These are phyloP conservation scores for Elsinoe arachidis DNA, from an alignment of 2,329 filamentous ascomycete species.

Conservation along the genomic window DNA sequence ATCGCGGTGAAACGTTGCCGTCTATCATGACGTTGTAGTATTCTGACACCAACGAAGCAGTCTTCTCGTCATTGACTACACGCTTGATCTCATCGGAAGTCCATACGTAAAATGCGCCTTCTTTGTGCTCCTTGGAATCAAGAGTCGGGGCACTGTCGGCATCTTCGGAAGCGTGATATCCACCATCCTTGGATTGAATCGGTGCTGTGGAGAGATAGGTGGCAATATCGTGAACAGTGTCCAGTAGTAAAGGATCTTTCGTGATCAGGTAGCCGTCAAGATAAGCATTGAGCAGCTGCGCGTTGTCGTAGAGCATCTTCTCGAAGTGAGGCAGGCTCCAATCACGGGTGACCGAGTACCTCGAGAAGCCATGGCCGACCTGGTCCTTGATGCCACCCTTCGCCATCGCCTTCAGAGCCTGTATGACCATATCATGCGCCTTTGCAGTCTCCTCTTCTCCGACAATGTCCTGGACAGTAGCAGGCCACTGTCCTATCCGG, in stretches of 20 bases:
- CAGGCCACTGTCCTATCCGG: constrained; percentile 61
- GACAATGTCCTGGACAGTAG: constrained; percentile 74
- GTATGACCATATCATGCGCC: constrained; percentile 69
- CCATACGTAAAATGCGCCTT: constrained; percentile 94
- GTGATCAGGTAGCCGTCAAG: constrained; percentile 73
- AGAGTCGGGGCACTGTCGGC: constrained; percentile 71
- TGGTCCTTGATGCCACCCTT: constrained; percentile 65
- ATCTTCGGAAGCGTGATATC: constrained; percentile 81
- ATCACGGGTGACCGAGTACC: constrained; percentile 83
- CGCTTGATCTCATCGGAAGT: constrained; percentile 72
- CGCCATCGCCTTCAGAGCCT: constrained; percentile 71
- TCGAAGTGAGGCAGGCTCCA: constrained; percentile 96
- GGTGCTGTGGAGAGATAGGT: constrained; percentile 73
- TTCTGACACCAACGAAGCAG: constrained; percentile 64
- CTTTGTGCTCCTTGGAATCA: constrained; percentile 72
- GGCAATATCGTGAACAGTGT: constrained; percentile 70
- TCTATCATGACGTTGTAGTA: constrained; percentile 79
- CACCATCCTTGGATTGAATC: constrained; percentile 59
- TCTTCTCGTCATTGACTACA: constrained; percentile 58
- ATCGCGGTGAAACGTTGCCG: constrained; percentile 73
- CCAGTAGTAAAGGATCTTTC: constrained; percentile 61
- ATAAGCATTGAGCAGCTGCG: constrained; percentile 73
- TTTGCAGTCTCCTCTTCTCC: constrained; percentile 66
- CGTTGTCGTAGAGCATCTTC: constrained; percentile 92
- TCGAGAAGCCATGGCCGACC: constrained; percentile 67